These are phyloP conservation scores for Neurospora sp. DNA, from an alignment of 2,329 filamentous ascomycete species.

Conservation along the genomic window DNA sequence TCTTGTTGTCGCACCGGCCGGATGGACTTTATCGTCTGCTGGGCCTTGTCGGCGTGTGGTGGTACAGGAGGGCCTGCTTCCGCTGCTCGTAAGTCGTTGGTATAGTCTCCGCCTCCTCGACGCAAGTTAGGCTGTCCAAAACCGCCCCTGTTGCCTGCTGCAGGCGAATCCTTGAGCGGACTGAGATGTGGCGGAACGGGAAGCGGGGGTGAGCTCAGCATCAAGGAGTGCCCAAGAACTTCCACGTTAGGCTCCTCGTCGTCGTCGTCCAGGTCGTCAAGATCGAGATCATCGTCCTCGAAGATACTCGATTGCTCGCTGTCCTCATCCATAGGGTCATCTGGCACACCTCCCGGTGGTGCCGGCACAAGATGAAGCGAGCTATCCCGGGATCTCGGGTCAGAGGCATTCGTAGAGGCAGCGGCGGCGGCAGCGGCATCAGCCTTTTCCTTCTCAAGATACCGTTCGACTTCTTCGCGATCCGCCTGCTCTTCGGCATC, in stretches of 20 bases:
- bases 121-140: conserved; percentile 22
- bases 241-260: conserved; percentile 34
- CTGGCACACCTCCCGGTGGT: conserved; percentile 17
- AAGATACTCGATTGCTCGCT: conserved; percentile 34
- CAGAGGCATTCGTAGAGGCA: background rate
- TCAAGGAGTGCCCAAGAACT: conserved; percentile 33
- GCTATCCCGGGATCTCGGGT: conserved; percentile 25
- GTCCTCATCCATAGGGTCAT: conserved; percentile 16
- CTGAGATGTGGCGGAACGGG: conserved; percentile 37
- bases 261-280: conserved; percentile 29
- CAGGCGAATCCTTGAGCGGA: conserved; percentile 41
- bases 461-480: conserved; percentile 16
- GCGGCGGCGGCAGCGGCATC: background rate
- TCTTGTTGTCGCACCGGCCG: conserved; percentile 13
- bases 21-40: conserved; percentile 21
- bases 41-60: conserved; percentile 21
- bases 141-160: conserved; percentile 36
- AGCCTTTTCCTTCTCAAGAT: conserved; percentile 16
- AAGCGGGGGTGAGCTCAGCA: conserved; percentile 34
- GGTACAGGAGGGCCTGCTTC: conserved; percentile 35
- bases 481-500: conserved; percentile 24
- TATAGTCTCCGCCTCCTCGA: conserved; percentile 29
- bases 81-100: conserved; percentile 26
- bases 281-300: conserved; percentile 27
- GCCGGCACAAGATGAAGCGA: conserved; percentile 31